Conservation (phyloP, 2,329 filamentous ascomycete genomes). For the Acrocalymma vagum region DNA sequence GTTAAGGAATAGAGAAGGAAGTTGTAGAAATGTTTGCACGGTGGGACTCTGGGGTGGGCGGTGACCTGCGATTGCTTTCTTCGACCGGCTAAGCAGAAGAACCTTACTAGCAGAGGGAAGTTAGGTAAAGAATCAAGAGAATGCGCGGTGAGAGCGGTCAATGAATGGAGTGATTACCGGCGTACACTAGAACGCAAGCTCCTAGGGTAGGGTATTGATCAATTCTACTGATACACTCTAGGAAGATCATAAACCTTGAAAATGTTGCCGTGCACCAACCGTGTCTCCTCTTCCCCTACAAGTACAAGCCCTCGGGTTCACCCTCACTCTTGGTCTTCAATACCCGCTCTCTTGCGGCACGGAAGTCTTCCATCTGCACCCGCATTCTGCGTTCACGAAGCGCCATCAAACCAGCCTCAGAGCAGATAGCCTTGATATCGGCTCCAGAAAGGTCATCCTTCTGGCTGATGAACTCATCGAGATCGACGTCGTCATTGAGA, state of each 20-base stretch:
- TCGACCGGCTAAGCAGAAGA: no score
- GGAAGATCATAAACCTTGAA: conserved; percentile 8
- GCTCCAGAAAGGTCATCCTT: conserved; percentile 98
- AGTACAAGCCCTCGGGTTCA: conserved; percentile 96
- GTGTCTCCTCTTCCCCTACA: conserved; percentile 66
- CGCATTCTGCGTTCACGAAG: conserved; percentile 95
- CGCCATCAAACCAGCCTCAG: conserved; percentile 93
- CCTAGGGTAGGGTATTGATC: no score
- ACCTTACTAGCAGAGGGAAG: no score
- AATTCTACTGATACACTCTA: conserved; percentile 28
- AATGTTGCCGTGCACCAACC: conserved; percentile 7
- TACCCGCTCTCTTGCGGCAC: conserved; percentile 89
- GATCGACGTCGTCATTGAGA: conserved; percentile 92
- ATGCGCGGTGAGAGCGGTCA: no score
- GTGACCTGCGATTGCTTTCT: no score
- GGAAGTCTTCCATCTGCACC: conserved; percentile 98
- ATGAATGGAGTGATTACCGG: no score
- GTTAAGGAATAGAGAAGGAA: no score
- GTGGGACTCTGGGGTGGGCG: no score
- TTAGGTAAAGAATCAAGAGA: no score
- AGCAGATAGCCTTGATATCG: conserved; percentile 99
- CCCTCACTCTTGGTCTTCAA: conserved; percentile 99
- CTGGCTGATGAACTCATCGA: conserved; percentile 98
- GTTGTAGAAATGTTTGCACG: no score
- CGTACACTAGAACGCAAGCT: no score